Evolutionary conservation across 176 grass and related monocot species (phyloP).

Genomic region (Pharus latifolius): DNA sequence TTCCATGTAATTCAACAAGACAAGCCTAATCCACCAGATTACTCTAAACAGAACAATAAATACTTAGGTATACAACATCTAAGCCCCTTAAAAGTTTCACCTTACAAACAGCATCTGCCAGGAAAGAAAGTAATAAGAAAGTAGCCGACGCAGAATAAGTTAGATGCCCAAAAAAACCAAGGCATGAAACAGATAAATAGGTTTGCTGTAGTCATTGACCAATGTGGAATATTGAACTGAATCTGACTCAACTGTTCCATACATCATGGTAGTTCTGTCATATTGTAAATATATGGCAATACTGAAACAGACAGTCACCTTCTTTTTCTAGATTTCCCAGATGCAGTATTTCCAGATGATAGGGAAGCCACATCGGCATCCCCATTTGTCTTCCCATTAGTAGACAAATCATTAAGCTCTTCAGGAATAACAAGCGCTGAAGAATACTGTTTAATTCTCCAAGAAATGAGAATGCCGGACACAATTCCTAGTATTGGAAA

Average conservation of each 20-base stretch:
- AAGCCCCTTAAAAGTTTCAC: background rate
- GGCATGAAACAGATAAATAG: slow-evolving; percentile 22
- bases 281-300: background rate
- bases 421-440: slow-evolving; percentile 48
- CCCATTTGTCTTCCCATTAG: slow-evolving; percentile 1
- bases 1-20: background rate
- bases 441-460: slow-evolving; percentile 88
- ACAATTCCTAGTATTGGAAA: slow-evolving; percentile 77
- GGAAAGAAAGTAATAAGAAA: background rate
- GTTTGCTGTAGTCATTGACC: background rate
- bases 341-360: background rate
- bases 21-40: slow-evolving; percentile 1
- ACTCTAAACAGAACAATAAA: background rate
- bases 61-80: slow-evolving; percentile 10
- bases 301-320: background rate
- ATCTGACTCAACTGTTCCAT: background rate
- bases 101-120: slow-evolving; percentile 2
- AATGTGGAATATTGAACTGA: background rate
- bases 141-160: background rate
- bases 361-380: background rate
- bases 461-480: slow-evolving; percentile 80
- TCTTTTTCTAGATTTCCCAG: slow-evolving; percentile 22
- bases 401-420: slow-evolving; percentile 16
- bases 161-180: slow-evolving; percentile 19
- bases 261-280: background rate